Base-by-base conservation (phyloP, 129 eudicot species). In the Flaveria ramosissima region DNA sequence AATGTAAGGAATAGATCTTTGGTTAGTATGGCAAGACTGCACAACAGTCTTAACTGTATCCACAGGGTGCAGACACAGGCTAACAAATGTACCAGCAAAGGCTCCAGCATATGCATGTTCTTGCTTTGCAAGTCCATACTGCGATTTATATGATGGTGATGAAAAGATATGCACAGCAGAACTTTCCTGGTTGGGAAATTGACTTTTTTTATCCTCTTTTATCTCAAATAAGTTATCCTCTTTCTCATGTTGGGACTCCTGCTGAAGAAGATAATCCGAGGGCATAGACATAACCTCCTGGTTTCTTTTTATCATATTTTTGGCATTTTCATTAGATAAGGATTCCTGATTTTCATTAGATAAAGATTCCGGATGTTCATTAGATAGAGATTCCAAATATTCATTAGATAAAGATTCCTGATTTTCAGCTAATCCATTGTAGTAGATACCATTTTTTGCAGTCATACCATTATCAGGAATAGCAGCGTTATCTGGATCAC, bases 31-130 rank as follows among this genome's bases (percentile, higher is more conserved):
- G 71, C 97, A 89, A 51, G 99, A 91, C 76, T 94, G 99, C 81
- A 88, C 74, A 16, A 94, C 88, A 2, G 99, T 94, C 82, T 94
- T 94, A 42, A 94, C 74, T 50, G 99, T 94, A 89, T 94, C 99
- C 75, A 94, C 77, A 24, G 99, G 99, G 82, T 94, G 97, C 69
- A 94, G 79, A 82, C 96, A 94, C 61, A 91, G 84, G 80, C 99
- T 94, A 45, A 94, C 99, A 84, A 88, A 84, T 56, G 88, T 71
- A 69, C 98, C 98, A 47, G 98, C 93, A 81, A 91, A 87, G 76
- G 98, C 98, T 77, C 98, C 97, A 23, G 98, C 92, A 84, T 86
- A 85, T 66, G 98, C 98, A 91, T 94, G 98, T 69, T 87, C 96
- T 80, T 89, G 89, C 76, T 85, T 89, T 70, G 97, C 97, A 73